A percentile compares a stretch with the other conserved stretches of the same genome.
Evolutionary conservation across 164 flowering plant species (phyloP).

Genomic region (Umbilicus rupestris): DNA sequence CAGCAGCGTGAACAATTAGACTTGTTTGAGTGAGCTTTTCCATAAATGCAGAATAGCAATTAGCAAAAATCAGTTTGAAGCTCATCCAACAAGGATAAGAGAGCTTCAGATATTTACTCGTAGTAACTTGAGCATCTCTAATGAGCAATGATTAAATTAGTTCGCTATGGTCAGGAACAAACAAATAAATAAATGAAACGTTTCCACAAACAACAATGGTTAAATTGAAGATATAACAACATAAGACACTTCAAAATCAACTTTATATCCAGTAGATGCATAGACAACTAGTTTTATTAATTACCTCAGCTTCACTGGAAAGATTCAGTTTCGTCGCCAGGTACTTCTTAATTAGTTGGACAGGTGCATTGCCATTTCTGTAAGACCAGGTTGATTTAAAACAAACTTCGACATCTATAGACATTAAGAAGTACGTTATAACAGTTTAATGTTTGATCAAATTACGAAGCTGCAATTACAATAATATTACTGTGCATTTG

Average conservation of each 20-base stretch:
- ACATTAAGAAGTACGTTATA: background rate
- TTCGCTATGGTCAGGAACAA: too few relatives aligned
- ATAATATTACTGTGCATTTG: too few relatives aligned
- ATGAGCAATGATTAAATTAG: too few relatives aligned
- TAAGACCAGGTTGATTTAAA: background rate
- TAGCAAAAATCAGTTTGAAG: background rate
- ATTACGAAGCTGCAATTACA: too few relatives aligned
- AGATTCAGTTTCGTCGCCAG: conserved; percentile 6
- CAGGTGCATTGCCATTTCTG: conserved; percentile 10
- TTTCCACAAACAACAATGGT: background rate
- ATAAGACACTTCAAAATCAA: background rate
- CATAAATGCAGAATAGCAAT: too few relatives aligned
- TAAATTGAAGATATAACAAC: background rate
- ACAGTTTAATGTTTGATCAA: background rate
- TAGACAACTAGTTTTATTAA: background rate
- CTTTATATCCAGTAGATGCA: too few relatives aligned
- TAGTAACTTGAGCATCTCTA: background rate
- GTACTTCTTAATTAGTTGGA: conserved; percentile 4
- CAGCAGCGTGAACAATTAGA: too few relatives aligned
- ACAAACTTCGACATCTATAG: background rate
- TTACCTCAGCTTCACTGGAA: conserved; percentile 6
- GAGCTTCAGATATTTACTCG: background rate
- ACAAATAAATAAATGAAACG: too few relatives aligned
- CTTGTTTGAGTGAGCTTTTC: too few relatives aligned
- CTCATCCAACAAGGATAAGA: background rate